Evolutionary conservation across 2,329 filamentous ascomycete genomes (phyloP), one percentile per base, ranked within the genome.

Genomic region (Fusarium illudens): DNA sequence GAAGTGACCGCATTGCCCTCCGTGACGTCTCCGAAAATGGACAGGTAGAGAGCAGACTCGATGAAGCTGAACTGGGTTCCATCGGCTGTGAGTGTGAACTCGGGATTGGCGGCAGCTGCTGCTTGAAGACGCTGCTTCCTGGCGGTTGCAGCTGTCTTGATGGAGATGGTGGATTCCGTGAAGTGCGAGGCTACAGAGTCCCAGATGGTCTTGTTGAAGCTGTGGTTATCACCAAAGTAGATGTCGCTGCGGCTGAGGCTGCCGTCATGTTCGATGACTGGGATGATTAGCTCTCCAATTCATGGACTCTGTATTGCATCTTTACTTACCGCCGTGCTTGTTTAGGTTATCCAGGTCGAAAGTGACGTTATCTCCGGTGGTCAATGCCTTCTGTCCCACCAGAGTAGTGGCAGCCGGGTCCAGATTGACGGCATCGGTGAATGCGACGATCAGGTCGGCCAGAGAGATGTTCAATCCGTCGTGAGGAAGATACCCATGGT

Each of bases 121-220:
- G 51, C 60, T 11, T 53, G 17, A 22, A 72, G 59, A 11, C 70
- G 70, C 7, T 63, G 56, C 7, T 72, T 72, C 36, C 70, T 68
- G 6, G 65, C 70, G 1, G 46, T 51, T 6, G 70, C 70, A 3
- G 70, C 70, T 1, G 59, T 68, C 33, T 54, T 17, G 13, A 72
- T 71, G 9, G 70, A 73, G 19, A 72, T 72, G n/a, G 61, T 73
- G 2, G 53, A 19, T 22, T 68, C 56, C 0, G 62, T 66, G 12
- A 72, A 72, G 32, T 73, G 70, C 2, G 70, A 57, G 6, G 59
- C 50, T 2, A 68, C 68, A 1, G 48, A 9, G 1, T 34, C 33
- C 70, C 70, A 72, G 37, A 73, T 70, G 22, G 66, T 68, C 59
- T 71, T 22, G 29, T 72, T 72, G 60, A 72, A 72, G 34, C 67